phyloP scores from a whole-genome alignment of 768 basidiomycete species.

The Suillus ampliporus region DNA sequence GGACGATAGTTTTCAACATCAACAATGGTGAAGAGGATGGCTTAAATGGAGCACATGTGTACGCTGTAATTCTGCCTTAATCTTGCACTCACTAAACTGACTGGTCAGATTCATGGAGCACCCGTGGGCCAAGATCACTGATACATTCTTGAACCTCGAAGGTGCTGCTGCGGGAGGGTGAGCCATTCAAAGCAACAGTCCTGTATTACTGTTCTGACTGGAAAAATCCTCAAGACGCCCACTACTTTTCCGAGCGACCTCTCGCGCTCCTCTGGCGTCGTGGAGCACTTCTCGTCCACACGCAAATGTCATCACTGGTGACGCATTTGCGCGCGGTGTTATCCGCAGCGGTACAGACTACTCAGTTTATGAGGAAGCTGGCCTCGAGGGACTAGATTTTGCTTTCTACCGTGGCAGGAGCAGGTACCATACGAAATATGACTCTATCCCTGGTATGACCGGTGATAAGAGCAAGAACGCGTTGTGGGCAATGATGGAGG shows the following conservation, averaged over 20 bases:
- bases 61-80: constrained; percentile 27
- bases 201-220: constrained; percentile 7
- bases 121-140: constrained; percentile 70
- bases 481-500: constrained; percentile 84
- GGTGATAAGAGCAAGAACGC: constrained; percentile 52
- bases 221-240: constrained; percentile 57
- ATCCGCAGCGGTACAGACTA: constrained; percentile 79
- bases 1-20: constrained; percentile 80
- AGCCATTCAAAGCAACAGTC: constrained; percentile 18
- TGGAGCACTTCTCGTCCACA: constrained; percentile 61
- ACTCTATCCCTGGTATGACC: constrained; percentile 63
- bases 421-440: constrained; percentile 78
- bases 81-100: constrained; percentile 1
- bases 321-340: constrained; percentile 68
- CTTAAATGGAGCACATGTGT: constrained; percentile 74
- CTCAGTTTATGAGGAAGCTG: constrained; percentile 61
- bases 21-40: constrained; percentile 89
- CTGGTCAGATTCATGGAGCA: constrained; percentile 66
- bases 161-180: constrained; percentile 83
- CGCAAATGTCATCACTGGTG: constrained; percentile 70
- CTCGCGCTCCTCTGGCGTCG: constrained; percentile 56
- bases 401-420: constrained; percentile 80
- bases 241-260: constrained; percentile 75
- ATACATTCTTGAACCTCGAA: constrained; percentile 81
- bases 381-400: constrained; percentile 75